phyloP scores from a whole-genome alignment of 768 basidiomycete genomes.

The Collybia mongolica region DNA sequence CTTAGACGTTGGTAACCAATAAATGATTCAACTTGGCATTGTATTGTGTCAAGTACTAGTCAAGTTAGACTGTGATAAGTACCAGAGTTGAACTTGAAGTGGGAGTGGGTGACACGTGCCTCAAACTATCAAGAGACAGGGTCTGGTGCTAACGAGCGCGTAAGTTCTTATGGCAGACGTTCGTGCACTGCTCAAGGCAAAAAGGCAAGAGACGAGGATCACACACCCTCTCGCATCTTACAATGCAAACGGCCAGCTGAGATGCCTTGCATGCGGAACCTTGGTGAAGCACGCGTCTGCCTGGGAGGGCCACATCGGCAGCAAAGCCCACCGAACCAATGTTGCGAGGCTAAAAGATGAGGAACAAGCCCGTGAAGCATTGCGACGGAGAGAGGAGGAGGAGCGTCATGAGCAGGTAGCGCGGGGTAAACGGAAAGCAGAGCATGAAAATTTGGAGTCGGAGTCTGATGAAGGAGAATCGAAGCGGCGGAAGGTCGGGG shows the following conservation, averaged over 20 bases:
- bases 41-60: too few species aligned
- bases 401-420: slow-evolving; percentile 25
- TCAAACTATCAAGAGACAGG: too few species aligned
- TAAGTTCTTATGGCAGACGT: slow-evolving; percentile 63
- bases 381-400: slow-evolving; percentile 30
- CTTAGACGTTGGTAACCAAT: too few species aligned
- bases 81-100: too few species aligned
- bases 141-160: too few species aligned
- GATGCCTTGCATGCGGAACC: slow-evolving; percentile 63
- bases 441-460: slow-evolving; percentile 21
- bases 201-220: slow-evolving; percentile 72
- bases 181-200: slow-evolving; percentile 80
- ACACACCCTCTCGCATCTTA: slow-evolving; percentile 76
- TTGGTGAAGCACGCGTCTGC: slow-evolving; percentile 73
- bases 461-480: slow-evolving; percentile 25
- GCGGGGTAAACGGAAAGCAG: slow-evolving; percentile 35
- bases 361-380: slow-evolving; percentile 39
- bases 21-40: too few species aligned
- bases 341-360: slow-evolving; percentile 59
- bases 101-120: too few species aligned
- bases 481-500: slow-evolving; percentile 8
- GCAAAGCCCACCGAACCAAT: slow-evolving; percentile 73
- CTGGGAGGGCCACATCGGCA: slow-evolving; percentile 87
- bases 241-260: slow-evolving; percentile 60
- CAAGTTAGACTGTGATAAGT: too few species aligned